phyloP scores from a whole-genome alignment of 768 basidiomycete genomes.

The Vararia minispora region DNA sequence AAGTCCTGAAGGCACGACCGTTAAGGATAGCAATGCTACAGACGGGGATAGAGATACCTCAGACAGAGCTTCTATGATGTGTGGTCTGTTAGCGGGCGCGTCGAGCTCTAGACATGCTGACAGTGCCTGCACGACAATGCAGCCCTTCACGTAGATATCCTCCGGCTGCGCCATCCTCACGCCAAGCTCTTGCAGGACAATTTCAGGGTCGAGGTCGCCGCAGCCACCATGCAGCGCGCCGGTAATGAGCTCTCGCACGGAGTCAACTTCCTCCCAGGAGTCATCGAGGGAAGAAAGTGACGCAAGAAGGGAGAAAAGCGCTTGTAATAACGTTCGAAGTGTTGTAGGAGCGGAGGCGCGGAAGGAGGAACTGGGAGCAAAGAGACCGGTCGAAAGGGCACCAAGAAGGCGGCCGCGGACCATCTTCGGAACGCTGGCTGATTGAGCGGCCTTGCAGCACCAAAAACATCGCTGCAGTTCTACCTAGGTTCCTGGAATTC shows the following conservation, averaged over 20 bases:
- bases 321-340: conserved; percentile 41
- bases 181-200: conserved; percentile 42
- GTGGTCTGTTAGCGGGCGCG: conserved; percentile 30
- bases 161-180: conserved; percentile 21
- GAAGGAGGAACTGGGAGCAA: conserved; percentile 32
- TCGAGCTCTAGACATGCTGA: conserved; percentile 39
- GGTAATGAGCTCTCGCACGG: conserved; percentile 31
- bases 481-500: conserved; percentile 18
- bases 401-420: conserved; percentile 40
- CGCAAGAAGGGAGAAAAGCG: conserved; percentile 39
- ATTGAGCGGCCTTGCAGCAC: conserved; percentile 53
- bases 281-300: conserved; percentile 21
- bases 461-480: conserved; percentile 55
- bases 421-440: conserved; percentile 21
- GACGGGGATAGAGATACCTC: conserved; percentile 27
- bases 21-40: not conserved
- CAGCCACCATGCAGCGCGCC: conserved; percentile 35
- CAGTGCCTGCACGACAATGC: conserved; percentile 30
- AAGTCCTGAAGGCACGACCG: not conserved
- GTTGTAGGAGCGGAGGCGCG: conserved; percentile 30
- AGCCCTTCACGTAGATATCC: conserved; percentile 33
- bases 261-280: conserved; percentile 21
- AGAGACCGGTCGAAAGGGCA: conserved; percentile 34
- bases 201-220: conserved; percentile 34
- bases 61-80: conserved; percentile 37